phyloP scores from a whole-genome alignment of 2,329 filamentous ascomycete species.

The Chaetomium olivaceum region DNA sequence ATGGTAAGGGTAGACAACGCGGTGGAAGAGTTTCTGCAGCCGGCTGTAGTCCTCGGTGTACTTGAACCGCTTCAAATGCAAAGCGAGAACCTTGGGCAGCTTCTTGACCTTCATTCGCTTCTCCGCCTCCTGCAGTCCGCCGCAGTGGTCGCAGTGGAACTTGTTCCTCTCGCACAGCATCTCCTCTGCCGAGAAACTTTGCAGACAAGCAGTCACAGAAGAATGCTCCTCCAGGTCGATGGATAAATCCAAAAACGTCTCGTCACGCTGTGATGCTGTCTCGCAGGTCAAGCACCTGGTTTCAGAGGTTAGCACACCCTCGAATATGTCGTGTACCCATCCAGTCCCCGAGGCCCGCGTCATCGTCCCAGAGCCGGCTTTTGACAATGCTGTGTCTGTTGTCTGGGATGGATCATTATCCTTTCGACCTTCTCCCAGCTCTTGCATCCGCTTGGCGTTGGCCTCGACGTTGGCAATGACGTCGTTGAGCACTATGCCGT shows the following conservation, averaged over 20 bases:
- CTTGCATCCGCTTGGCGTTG: constrained; percentile 68
- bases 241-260: constrained; percentile 92
- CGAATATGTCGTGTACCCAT: constrained; percentile 97
- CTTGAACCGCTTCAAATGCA: constrained; percentile 97
- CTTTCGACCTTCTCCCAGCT: constrained; percentile 46
- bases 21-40: constrained; percentile 93
- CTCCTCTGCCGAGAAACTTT: constrained; percentile 96
- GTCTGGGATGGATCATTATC: constrained; percentile 53
- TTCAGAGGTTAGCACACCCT: constrained; percentile 91
- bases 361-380: constrained; percentile 40
- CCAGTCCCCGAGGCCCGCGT: constrained; percentile 65
- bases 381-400: constrained; percentile 44
- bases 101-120: constrained; percentile 99
- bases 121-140: constrained; percentile 93
- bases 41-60: constrained; percentile 95
- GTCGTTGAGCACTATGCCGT: constrained; percentile 92
- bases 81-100: constrained; percentile 82
- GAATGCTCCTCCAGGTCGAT: constrained; percentile 95
- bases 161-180: constrained; percentile 99
- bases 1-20: constrained; percentile 96
- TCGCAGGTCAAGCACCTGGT: constrained; percentile 96
- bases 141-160: constrained; percentile 97
- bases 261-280: constrained; percentile 90
- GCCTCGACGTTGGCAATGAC: constrained; percentile 91
- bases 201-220: constrained; percentile 90